These are phyloP conservation scores for Azolla pinnata DNA, from an alignment of 75 land plant genomes.

Conservation along the genomic window DNA sequence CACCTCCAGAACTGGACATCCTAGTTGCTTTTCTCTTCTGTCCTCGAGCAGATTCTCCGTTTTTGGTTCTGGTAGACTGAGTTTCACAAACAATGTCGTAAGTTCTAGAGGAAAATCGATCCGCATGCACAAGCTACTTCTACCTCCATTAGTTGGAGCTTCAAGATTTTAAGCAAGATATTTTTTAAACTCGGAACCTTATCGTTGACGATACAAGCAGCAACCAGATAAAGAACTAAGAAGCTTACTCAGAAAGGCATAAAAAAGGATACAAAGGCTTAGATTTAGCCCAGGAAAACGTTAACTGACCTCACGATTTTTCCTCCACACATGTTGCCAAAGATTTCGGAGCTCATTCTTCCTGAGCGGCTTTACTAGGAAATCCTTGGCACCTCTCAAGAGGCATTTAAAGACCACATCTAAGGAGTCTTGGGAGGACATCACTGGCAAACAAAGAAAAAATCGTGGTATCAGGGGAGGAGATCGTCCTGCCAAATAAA, in stretches of 20 bases:
- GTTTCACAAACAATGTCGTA: no score
- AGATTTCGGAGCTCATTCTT: constrained; percentile 65
- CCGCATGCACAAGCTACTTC: no score
- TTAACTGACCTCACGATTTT: constrained; percentile 34
- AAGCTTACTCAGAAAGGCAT: no score
- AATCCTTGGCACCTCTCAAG: constrained; percentile 64
- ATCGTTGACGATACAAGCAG: no score
- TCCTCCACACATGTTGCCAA: constrained; percentile 85
- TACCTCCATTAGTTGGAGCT: no score
- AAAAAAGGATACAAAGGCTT: no score
- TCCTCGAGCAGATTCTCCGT: neutral
- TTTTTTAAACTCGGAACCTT: no score
- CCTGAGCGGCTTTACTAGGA: constrained; percentile 61
- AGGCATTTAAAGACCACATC: constrained; percentile 58
- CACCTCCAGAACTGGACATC: neutral
- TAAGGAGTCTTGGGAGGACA: constrained; percentile 56
- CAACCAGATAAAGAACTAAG: no score
- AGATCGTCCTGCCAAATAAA: neutral
- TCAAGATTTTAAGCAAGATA: no score
- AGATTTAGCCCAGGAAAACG: no score
- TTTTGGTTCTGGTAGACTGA: no score
- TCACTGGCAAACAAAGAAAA: constrained; percentile 28
- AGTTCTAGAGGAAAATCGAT: no score
- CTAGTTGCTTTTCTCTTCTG: constrained; percentile 3
- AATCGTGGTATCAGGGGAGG: neutral